A percentile compares a stretch with the other conserved stretches of the same genome.
Conservation (phyloP, 169 alveolate species). For the Cryptosporidium viatorum region DNA sequence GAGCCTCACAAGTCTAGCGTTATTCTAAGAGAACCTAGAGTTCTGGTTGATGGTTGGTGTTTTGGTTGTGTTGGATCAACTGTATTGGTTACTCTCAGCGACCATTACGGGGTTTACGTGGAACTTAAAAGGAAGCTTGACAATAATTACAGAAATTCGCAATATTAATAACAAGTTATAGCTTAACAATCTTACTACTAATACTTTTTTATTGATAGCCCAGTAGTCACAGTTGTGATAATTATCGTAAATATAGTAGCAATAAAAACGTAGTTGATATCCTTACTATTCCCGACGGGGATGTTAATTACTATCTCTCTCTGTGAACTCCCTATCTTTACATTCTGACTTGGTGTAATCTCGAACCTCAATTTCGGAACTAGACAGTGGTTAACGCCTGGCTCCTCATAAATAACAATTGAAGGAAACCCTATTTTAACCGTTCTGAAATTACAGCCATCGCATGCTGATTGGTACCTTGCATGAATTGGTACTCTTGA, state of each 20-base stretch:
- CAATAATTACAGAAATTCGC: not conserved
- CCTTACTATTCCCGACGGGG: conserved; percentile 42
- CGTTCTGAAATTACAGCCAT: conserved; percentile 31
- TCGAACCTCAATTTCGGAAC: not conserved
- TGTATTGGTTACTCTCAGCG: conserved; percentile 88
- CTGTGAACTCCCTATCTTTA: not conserved
- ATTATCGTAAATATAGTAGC: conserved; percentile 3
- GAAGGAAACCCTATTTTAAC: not conserved
- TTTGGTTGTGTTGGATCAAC: conserved; percentile 82
- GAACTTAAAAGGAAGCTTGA: conserved; percentile 79
- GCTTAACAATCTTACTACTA: not conserved
- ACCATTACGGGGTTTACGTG: conserved; percentile 88
- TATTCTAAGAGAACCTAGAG: conserved; percentile 87
- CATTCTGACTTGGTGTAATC: not conserved
- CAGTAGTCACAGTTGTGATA: conserved; percentile 10
- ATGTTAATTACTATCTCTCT: conserved; percentile 18
- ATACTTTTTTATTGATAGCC: conserved; percentile 37
- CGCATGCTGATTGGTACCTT: conserved; percentile 64
- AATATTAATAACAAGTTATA: conserved; percentile 22
- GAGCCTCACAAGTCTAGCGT: conserved; percentile 85
- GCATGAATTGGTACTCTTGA: conserved; percentile 31
- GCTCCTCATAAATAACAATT: not conserved
- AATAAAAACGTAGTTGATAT: conserved; percentile 40
- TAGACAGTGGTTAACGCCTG: not conserved
- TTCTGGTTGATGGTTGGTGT: conserved; percentile 81